These are phyloP conservation scores for Dissophora globulifera DNA, from an alignment of 192 early-diverging fungal species.

Conservation along the genomic window DNA sequence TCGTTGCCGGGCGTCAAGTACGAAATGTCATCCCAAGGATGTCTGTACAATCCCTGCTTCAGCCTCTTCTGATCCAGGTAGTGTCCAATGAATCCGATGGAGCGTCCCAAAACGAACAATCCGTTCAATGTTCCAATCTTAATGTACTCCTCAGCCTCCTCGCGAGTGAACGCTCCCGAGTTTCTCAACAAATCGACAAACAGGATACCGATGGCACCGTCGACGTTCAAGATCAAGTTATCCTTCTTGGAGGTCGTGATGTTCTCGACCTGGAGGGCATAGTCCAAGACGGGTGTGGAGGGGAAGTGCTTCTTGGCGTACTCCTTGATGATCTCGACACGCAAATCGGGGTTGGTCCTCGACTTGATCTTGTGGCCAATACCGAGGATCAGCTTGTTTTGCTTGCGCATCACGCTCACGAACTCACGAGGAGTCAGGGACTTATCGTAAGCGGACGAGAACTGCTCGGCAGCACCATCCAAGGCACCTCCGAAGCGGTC, in stretches of 20 bases:
- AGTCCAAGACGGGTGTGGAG: conserved; percentile 87
- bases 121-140: conserved; percentile 97
- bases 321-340: conserved; percentile 95
- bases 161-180: conserved; percentile 91
- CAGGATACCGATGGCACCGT: conserved; percentile 93
- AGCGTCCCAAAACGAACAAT: conserved; percentile 94
- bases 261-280: conserved; percentile 91
- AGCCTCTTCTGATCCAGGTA: conserved; percentile 97
- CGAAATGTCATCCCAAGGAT: conserved; percentile 97
- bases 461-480: conserved; percentile 93
- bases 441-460: conserved; percentile 93
- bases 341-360: conserved; percentile 97
- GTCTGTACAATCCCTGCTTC: conserved; percentile 98
- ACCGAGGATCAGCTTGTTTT: conserved; percentile 97
- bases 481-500: conserved; percentile 98
- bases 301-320: conserved; percentile 92
- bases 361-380: conserved; percentile 99
- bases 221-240: conserved; percentile 95
- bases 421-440: conserved; percentile 92
- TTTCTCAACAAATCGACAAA: conserved; percentile 95
- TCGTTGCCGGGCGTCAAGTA: conserved; percentile 75
- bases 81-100: conserved; percentile 98
- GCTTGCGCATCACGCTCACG: conserved; percentile 92
- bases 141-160: conserved; percentile 97
- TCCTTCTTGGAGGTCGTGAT: conserved; percentile 99